Conservation (phyloP, 2,329 filamentous ascomycete genomes). For the Diaporthe sp. region DNA sequence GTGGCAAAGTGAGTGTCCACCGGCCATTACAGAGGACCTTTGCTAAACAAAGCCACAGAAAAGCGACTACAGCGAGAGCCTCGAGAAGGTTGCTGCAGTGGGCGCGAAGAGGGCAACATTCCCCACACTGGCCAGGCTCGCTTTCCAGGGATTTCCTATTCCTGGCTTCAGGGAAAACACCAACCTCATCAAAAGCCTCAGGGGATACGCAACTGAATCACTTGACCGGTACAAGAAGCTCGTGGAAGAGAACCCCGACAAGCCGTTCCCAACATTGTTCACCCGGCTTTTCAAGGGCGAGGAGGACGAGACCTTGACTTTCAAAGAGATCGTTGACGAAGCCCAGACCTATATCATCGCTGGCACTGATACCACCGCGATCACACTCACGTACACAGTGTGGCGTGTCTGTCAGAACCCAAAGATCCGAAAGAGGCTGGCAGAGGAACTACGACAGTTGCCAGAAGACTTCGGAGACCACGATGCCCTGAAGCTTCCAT, state of each 20-base stretch:
- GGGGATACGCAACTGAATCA: not conserved
- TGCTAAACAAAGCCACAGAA: slow-evolving; percentile 41
- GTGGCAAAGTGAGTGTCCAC: slow-evolving; percentile 52
- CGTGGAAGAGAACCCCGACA: slow-evolving; percentile 13
- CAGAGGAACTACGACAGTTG: slow-evolving; percentile 48
- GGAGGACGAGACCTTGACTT: slow-evolving; percentile 41
- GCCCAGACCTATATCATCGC: slow-evolving; percentile 58
- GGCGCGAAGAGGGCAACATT: slow-evolving; percentile 43
- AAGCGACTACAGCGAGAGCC: slow-evolving; percentile 52
- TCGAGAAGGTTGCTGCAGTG: slow-evolving; percentile 44
- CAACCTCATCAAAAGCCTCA: not conserved
- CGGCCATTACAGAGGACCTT: not conserved
- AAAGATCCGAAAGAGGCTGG: slow-evolving; percentile 44
- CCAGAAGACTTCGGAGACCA: slow-evolving; percentile 45
- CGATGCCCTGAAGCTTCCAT: slow-evolving; percentile 49
- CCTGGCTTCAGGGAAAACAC: slow-evolving; percentile 28
- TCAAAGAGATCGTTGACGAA: slow-evolving; percentile 50
- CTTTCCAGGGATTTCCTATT: slow-evolving; percentile 16
- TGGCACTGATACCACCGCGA: slow-evolving; percentile 63
- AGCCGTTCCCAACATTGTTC: slow-evolving; percentile 46
- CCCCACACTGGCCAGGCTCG: slow-evolving; percentile 39
- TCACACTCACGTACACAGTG: slow-evolving; percentile 58
- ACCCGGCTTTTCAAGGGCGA: slow-evolving; percentile 49
- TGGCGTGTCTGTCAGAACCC: slow-evolving; percentile 50
- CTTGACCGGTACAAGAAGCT: slow-evolving; percentile 24